Evolutionary conservation across 106 monocot species (phyloP).

Genomic region (Dendrobium chrysotoxum): DNA sequence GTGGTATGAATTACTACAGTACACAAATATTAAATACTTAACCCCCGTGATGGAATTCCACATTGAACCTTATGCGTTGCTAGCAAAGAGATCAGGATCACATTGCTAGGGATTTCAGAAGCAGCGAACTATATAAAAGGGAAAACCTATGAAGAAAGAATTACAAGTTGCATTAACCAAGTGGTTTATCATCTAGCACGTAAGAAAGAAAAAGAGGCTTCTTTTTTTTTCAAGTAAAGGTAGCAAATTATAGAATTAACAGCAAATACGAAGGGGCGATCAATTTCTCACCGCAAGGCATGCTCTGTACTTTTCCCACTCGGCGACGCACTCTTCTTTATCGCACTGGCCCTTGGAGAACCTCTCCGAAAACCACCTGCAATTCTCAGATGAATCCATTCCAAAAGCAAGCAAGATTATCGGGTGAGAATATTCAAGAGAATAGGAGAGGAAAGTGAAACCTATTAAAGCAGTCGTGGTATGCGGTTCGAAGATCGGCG

Average conservation of each 20-base stretch:
- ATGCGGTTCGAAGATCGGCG: conserved; percentile 53
- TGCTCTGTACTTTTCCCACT: conserved; percentile 89
- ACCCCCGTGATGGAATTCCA: neutral
- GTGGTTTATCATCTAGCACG: neutral
- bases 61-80: neutral
- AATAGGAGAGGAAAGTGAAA: conserved; percentile 7
- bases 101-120: neutral
- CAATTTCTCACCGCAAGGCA: conserved; percentile 54
- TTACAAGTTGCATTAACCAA: neutral
- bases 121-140: neutral
- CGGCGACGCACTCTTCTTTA: conserved; percentile 69
- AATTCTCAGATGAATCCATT: neutral
- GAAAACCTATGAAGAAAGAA: neutral
- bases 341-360: conserved; percentile 84
- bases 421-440: neutral
- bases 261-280: neutral
- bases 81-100: neutral
- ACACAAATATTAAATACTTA: neutral
- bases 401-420: neutral
- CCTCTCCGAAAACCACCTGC: conserved; percentile 94
- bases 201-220: neutral
- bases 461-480: conserved; percentile 92
- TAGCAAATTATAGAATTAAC: neutral
- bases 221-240: neutral
- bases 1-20: neutral